Conservation (phyloP, 148 eudicot species). For the Pharnaceum exiguum region DNA sequence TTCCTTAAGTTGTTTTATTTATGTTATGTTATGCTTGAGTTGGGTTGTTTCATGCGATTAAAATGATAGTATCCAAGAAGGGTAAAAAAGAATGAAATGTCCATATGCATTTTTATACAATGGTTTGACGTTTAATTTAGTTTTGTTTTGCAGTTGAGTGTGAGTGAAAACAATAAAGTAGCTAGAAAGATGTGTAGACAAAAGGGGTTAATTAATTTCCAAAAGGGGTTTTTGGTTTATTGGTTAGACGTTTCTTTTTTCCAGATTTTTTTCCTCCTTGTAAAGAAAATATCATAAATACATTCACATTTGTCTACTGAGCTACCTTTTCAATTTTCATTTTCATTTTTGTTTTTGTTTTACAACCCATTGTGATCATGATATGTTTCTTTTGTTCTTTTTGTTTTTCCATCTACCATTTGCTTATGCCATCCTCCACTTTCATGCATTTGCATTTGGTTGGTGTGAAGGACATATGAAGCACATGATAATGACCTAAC, state of each 20-base stretch:
- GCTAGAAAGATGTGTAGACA: constrained; percentile 8
- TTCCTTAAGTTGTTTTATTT: neutral
- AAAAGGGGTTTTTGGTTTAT: neutral
- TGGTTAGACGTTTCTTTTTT: neutral
- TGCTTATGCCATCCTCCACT: neutral
- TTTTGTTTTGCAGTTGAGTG: neutral
- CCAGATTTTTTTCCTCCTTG: neutral
- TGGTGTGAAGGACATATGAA: neutral
- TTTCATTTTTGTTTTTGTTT: neutral
- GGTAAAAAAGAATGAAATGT: no score
- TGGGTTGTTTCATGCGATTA: no score
- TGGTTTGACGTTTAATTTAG: no score
- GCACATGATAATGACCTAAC: constrained; percentile 12
- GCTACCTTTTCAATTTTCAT: neutral
- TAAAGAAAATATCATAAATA: neutral
- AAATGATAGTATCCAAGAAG: no score
- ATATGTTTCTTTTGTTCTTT: neutral
- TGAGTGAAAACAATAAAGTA: neutral
- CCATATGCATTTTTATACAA: no score
- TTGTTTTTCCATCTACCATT: neutral
- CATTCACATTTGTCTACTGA: constrained; percentile 5
- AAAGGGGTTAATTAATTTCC: constrained; percentile 8
- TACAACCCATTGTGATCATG: neutral
- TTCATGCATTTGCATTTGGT: neutral
- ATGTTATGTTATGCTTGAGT: neutral